Evolutionary conservation across 768 basidiomycete species (phyloP), one percentile per base, ranked within the genome.

Genomic region (Leccinellum rugosiceps): DNA sequence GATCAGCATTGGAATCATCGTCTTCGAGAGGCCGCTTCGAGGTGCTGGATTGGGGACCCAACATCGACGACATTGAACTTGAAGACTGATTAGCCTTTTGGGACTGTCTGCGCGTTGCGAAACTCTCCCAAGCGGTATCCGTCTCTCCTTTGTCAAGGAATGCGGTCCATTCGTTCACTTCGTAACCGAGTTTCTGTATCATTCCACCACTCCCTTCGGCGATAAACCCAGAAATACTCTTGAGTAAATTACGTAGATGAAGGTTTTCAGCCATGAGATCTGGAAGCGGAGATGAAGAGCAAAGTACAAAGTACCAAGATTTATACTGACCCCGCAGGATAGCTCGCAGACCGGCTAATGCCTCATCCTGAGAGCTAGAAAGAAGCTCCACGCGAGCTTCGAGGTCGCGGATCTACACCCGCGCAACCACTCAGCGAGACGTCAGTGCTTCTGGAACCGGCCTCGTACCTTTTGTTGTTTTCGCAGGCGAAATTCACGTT

Each of bases 341-440:
- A 62, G 88, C 86, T 57, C 88, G 80, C 80, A 94, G 82, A 71
- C 94, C 89, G 28, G 82, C 83, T 54, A 92, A 76, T 6, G 92
- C 86, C 72, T 96, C 92, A 78, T 94, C 94, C 66, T 93, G 87
- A 43, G 90, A 91, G 19, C 92, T 93, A 6, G 94, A 96, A 17
- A 97, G 81, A 8, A 97, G 86, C 73, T 95, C 94, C n/a, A 97
- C 92, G 46, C 91, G 84, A 19, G 94, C 94, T 75, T 97, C 94
- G 35, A 97, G 84, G 74, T 97, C 94, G 21, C 94, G 90, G 72
- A 97, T 94, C 92, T 97, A 64, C 17, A 50, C 41, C 28, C 47
- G 35, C 47, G 46, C 60, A 55, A 51, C 19, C 45, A 26, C 43
- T 58, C 54, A 56, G 54, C 50, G 34, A 48, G 35, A 19, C 6